Evolutionary conservation across 2,329 filamentous ascomycete species (phyloP).

Genomic region (Seiridium cupressi): DNA sequence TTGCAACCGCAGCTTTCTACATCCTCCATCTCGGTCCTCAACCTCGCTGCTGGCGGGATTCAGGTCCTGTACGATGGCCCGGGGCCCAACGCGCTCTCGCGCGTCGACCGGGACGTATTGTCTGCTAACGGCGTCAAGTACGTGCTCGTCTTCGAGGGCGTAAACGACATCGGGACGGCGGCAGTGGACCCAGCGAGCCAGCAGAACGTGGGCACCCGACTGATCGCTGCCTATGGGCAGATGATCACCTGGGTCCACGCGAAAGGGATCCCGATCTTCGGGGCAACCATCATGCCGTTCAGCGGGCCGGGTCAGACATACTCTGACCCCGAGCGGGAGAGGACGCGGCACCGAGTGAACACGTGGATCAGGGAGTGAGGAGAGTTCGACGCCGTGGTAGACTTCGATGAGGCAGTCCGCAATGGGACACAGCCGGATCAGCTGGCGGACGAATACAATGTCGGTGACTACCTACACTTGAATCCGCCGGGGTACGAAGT

Average conservation of each 20-base stretch:
- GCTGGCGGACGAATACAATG: slow-evolving; percentile 44
- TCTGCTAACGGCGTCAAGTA: slow-evolving; percentile 52
- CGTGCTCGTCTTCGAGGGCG: slow-evolving; percentile 59
- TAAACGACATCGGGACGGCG: slow-evolving; percentile 62
- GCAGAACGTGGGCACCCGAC: slow-evolving; percentile 37
- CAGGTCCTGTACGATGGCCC: slow-evolving; percentile 57
- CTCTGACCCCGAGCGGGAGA: slow-evolving; percentile 48
- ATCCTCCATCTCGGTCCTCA: slow-evolving; percentile 46
- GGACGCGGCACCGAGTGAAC: slow-evolving; percentile 54
- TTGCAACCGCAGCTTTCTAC: slow-evolving; percentile 38
- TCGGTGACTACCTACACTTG: slow-evolving; percentile 61
- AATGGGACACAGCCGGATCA: slow-evolving; percentile 38
- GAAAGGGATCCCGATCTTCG: slow-evolving; percentile 52
- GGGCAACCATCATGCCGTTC: slow-evolving; percentile 59
- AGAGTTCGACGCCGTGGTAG: slow-evolving; percentile 58
- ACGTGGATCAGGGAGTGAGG: slow-evolving; percentile 53
- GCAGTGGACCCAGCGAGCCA: slow-evolving; percentile 40
- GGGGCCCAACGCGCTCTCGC: slow-evolving; percentile 55
- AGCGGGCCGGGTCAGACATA: slow-evolving; percentile 49
- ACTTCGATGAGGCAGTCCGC: slow-evolving; percentile 57
- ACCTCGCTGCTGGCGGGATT: slow-evolving; percentile 65
- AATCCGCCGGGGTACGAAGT: slow-evolving; percentile 53
- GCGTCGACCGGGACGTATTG: slow-evolving; percentile 60
- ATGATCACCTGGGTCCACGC: slow-evolving; percentile 52
- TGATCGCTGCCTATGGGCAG: slow-evolving; percentile 56